These are phyloP conservation scores for Xylaria sp. DNA, from an alignment of 2,329 filamentous ascomycete genomes.

Conservation along the genomic window DNA sequence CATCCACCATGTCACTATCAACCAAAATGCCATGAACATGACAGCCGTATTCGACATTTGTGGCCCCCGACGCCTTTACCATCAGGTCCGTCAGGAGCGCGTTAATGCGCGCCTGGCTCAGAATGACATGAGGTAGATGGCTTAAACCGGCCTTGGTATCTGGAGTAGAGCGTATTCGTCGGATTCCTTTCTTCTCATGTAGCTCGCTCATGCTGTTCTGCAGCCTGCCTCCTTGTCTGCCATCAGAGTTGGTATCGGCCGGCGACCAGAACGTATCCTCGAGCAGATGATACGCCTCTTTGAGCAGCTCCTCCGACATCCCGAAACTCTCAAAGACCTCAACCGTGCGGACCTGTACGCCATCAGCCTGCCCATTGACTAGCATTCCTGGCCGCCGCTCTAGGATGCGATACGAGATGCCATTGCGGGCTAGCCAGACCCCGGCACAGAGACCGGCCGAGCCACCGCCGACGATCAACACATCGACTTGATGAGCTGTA, in stretches of 20 bases:
- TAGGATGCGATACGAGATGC: slow-evolving; percentile 52
- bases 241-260: slow-evolving; percentile 8
- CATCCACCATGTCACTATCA: slow-evolving; percentile 33
- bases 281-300: slow-evolving; percentile 52
- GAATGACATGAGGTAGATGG: slow-evolving; percentile 51
- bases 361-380: slow-evolving; percentile 57
- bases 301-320: slow-evolving; percentile 48
- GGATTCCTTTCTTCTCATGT: slow-evolving; percentile 32
- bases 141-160: slow-evolving; percentile 51
- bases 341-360: slow-evolving; percentile 55
- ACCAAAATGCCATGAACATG: slow-evolving; percentile 47
- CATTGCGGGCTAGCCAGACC: slow-evolving; percentile 54
- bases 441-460: slow-evolving; percentile 58
- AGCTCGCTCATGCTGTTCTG: neutral
- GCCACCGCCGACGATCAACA: slow-evolving; percentile 57
- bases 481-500: slow-evolving; percentile 35
- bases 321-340: slow-evolving; percentile 58
- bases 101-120: slow-evolving; percentile 53
- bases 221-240: neutral
- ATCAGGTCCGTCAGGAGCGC: slow-evolving; percentile 50
- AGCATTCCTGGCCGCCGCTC: slow-evolving; percentile 53
- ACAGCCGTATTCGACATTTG: slow-evolving; percentile 50
- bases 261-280: slow-evolving; percentile 54
- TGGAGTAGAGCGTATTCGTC: slow-evolving; percentile 42
- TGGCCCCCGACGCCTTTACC: slow-evolving; percentile 34